phyloP scores from a whole-genome alignment of 805 yeast species.

The Jamesozyma jinghongensis region DNA sequence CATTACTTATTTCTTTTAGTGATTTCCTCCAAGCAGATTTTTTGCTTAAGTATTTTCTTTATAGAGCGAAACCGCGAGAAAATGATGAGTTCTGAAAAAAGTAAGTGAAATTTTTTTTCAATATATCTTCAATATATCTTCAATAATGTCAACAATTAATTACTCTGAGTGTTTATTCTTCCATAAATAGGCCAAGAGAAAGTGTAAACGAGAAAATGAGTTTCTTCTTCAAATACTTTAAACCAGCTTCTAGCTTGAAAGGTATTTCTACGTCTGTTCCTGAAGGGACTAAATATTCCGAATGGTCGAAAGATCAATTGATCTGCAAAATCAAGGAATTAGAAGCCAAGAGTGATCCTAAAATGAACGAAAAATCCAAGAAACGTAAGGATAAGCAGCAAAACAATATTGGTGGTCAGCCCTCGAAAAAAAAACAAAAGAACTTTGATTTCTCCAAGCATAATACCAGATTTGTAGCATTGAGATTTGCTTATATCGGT shows the following conservation, averaged over 20 bases:
- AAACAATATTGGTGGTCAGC: neutral
- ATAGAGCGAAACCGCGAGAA: too few relatives aligned
- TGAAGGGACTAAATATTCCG: slow-evolving; percentile 35
- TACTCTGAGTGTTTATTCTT: neutral
- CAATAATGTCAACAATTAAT: neutral
- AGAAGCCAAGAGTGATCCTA: slow-evolving; percentile 31
- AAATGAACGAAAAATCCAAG: neutral
- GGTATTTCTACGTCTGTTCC: neutral
- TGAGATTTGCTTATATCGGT: slow-evolving; percentile 81
- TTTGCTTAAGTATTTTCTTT: too few relatives aligned
- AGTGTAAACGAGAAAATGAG: slow-evolving; percentile 8
- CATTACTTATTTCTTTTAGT: too few relatives aligned
- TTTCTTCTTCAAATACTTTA: slow-evolving; percentile 11
- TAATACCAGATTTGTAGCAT: slow-evolving; percentile 59
- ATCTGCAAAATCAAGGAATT: slow-evolving; percentile 47
- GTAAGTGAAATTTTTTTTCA: too few relatives aligned
- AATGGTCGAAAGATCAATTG: slow-evolving; percentile 61
- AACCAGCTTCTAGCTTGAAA: slow-evolving; percentile 2
- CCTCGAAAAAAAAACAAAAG: slow-evolving; percentile 30
- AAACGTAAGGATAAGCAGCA: slow-evolving; percentile 2
- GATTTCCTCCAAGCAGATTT: too few relatives aligned
- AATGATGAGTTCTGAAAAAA: too few relatives aligned
- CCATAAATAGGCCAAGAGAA: neutral
- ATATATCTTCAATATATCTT: too few relatives aligned
- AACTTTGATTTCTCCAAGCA: slow-evolving; percentile 59